These are phyloP conservation scores for Metschnikowia colocasiae DNA, from an alignment of 805 yeast species.

Conservation along the genomic window DNA sequence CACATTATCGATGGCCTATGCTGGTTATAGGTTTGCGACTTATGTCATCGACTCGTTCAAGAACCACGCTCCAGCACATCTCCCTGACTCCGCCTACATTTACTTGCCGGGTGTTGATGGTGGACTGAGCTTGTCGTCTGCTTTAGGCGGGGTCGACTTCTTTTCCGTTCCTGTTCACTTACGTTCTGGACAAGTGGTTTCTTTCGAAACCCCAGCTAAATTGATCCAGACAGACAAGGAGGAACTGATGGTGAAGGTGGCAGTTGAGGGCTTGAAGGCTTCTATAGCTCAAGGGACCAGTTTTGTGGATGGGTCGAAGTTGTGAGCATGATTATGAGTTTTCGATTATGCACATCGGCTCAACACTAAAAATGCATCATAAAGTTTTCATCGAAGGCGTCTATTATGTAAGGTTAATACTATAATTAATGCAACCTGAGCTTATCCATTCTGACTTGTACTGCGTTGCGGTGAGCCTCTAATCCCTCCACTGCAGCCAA, in stretches of 20 bases:
- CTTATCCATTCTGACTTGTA: slow-evolving; percentile 87
- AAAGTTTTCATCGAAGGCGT: neutral
- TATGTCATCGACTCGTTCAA: slow-evolving; percentile 15
- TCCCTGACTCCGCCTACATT: slow-evolving; percentile 48
- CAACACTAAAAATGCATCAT: neutral
- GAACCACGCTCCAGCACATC: neutral
- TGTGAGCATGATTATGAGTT: slow-evolving; percentile 17
- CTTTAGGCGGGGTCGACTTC: slow-evolving; percentile 39
- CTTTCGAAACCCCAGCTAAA: slow-evolving; percentile 35
- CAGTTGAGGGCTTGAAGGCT: slow-evolving; percentile 36
- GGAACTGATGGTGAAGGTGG: slow-evolving; percentile 31
- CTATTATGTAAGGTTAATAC: neutral
- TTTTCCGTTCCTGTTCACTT: slow-evolving; percentile 49
- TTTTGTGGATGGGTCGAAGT: slow-evolving; percentile 38
- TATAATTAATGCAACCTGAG: slow-evolving; percentile 47
- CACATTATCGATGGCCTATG: slow-evolving; percentile 22
- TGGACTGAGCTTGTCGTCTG: slow-evolving; percentile 41
- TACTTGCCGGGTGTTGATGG: slow-evolving; percentile 52
- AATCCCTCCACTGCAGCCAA: slow-evolving; percentile 95
- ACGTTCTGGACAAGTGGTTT: slow-evolving; percentile 34
- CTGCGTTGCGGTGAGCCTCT: slow-evolving; percentile 97
- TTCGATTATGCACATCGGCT: neutral
- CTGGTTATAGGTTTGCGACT: slow-evolving; percentile 21
- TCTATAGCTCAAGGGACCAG: slow-evolving; percentile 40
- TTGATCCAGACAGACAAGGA: slow-evolving; percentile 31